Evolutionary conservation across 768 basidiomycete genomes (phyloP).

Genomic region (Pholiota molesta): DNA sequence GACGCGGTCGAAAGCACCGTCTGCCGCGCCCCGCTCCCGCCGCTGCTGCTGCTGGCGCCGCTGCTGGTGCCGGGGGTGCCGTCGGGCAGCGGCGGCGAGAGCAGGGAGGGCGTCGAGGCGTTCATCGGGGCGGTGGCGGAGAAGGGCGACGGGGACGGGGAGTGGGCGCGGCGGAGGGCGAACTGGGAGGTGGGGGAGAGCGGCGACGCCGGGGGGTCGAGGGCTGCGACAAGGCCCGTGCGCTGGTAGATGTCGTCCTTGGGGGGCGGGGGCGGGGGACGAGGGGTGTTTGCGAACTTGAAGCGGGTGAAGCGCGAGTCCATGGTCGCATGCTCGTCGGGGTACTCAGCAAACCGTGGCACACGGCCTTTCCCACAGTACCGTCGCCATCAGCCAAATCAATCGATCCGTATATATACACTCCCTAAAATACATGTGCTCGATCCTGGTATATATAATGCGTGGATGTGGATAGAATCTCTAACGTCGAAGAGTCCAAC

Average conservation of each 20-base stretch:
- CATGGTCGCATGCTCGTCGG: constrained; percentile 13
- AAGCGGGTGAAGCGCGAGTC: constrained; percentile 22
- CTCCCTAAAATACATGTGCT: not conserved
- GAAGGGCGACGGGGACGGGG: constrained; percentile 35
- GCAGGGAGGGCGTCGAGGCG: constrained; percentile 33
- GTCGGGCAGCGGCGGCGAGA: constrained; percentile 27
- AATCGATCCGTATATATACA: not conserved
- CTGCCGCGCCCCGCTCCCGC: not conserved
- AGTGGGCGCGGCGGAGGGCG: constrained; percentile 34
- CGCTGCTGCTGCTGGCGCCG: constrained; percentile 20
- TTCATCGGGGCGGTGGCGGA: constrained; percentile 6
- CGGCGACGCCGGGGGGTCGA: constrained; percentile 41
- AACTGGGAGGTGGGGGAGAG: constrained; percentile 39
- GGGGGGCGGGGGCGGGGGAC: constrained; percentile 63
- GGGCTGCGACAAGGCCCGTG: constrained; percentile 35
- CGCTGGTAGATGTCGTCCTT: constrained; percentile 62
- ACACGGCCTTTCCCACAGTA: constrained; percentile 4
- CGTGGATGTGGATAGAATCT: no score
- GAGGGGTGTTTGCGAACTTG: constrained; percentile 17
- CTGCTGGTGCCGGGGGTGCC: constrained; percentile 30
- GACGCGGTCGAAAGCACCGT: constrained; percentile 12
- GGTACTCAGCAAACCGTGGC: constrained; percentile 4
- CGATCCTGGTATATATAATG: not conserved
- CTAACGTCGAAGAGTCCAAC: not conserved
- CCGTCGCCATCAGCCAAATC: not conserved